Evolutionary conservation across 2,329 filamentous ascomycete species (phyloP), one percentile per base, ranked within the genome.

Genomic region (Penicillium polonicum): DNA sequence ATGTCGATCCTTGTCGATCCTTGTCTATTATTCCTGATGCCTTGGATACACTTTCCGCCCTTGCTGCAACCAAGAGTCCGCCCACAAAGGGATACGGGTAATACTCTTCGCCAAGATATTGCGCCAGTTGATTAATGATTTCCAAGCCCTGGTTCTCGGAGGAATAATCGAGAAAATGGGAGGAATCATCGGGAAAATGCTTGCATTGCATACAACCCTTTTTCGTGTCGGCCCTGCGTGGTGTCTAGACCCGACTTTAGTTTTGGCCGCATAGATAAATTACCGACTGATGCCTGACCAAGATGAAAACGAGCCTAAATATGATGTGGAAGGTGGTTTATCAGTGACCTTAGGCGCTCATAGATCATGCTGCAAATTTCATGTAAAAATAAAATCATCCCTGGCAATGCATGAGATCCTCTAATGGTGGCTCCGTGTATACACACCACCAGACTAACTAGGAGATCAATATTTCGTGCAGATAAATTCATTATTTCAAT

Each of bases 71-170:
- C 4, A 35, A 15, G 19, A 35, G 5, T 25, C 29, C 19, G 13
- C 33, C 19, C 19, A 17, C 7, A 21, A 29, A 45, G 15, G 13
- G 29, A 33, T 13, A 25, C 12, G 4, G 10, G 25, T 36, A 25
- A 44, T 17, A n/a, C 17, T 29, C 21, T 6, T 25, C 23, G 52
- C 52, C 52, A 55, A 55, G 52, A 4, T 9, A 43, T 55, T 35
- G 52, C 31, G 45, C 43, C 38, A 55, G 19, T 43, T 35, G 19
- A 31, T 12, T 13, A 2, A 17, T 43, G 10, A n/a, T 23, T 43
- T 12, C 27, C 10, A 35, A 23, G 19, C 15, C 13, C 13, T 15
- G 4, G 25, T n/a, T 15, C 27, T 44, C 49, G 49, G 49, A 43
- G 38, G 27, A 17, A 52, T 33, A 12, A 38, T 39, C 36, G 38